A percentile compares a stretch with the other conserved stretches of the same genome.
phyloP scores from a whole-genome alignment of 805 yeast species.

The Sungouiozyma intestinalis region DNA sequence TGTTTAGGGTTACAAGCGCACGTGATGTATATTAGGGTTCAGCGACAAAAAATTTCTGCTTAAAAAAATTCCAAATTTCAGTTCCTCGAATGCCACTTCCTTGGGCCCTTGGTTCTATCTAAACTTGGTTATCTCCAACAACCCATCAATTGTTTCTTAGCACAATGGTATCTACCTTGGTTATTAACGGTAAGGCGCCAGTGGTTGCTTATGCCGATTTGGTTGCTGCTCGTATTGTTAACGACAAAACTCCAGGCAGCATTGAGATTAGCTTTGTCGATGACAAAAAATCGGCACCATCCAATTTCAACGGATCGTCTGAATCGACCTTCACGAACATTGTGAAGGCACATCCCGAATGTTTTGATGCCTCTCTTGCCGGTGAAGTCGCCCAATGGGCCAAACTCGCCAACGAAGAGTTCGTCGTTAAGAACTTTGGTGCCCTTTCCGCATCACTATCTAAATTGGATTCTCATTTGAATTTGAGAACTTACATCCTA shows the following conservation, averaged over 20 bases:
- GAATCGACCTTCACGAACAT: conserved; percentile 38
- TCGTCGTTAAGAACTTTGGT: conserved; percentile 80
- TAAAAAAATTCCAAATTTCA: too few relatives aligned
- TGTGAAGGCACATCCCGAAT: conserved; percentile 42
- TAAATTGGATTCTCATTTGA: conserved; percentile 69
- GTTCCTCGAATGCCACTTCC: too few relatives aligned
- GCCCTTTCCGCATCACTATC: conserved; percentile 69
- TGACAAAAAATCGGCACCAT: conserved; percentile 51
- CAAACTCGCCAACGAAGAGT: conserved; percentile 53
- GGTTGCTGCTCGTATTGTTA: conserved; percentile 68
- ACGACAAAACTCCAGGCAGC: conserved; percentile 39
- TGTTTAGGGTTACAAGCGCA: too few relatives aligned
- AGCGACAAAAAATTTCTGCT: too few relatives aligned
- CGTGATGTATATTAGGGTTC: too few relatives aligned
- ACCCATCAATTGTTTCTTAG: too few relatives aligned
- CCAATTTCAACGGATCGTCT: conserved; percentile 38
- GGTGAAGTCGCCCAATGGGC: conserved; percentile 49
- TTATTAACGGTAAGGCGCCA: conserved; percentile 80
- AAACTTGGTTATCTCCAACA: too few relatives aligned
- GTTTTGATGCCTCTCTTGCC: conserved; percentile 19
- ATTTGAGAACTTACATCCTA: conserved; percentile 68
- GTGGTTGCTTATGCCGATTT: conserved; percentile 68
- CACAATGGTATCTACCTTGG: conserved; percentile 36
- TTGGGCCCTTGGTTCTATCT: too few relatives aligned
- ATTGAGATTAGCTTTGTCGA: conserved; percentile 60